Percentiles rank a stretch among this genome's conserved stretches.
These are phyloP conservation scores for Rossbeevera mucosa DNA, from an alignment of 768 basidiomycete species.

Conservation along the genomic window DNA sequence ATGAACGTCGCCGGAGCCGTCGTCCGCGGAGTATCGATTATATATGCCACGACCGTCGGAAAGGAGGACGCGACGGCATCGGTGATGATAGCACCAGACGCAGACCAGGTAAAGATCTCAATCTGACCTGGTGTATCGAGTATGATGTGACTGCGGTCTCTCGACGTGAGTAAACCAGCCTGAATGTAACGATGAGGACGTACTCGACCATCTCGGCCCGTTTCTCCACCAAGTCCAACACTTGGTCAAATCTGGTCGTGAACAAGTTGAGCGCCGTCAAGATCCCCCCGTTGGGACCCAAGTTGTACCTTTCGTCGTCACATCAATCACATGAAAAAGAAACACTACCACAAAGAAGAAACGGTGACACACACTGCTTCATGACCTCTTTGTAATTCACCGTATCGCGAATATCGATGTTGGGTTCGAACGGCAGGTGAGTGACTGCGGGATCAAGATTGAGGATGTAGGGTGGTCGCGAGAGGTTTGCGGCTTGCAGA, in stretches of 20 bases:
- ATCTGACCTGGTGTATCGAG: conserved; percentile 98
- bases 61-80: conserved; percentile 91
- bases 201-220: conserved; percentile 85
- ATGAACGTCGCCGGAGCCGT: conserved; percentile 96
- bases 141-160: conserved; percentile 84
- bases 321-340: conserved; percentile 11
- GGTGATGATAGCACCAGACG: conserved; percentile 97
- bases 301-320: conserved; percentile 73
- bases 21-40: conserved; percentile 95
- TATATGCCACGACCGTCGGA: conserved; percentile 92
- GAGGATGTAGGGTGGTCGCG: conserved; percentile 85
- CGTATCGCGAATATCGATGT: conserved; percentile 97
- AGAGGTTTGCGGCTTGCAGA: conserved; percentile 63
- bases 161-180: neutral
- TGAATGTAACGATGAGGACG: conserved; percentile 27
- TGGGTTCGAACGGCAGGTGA: conserved; percentile 87
- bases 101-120: conserved; percentile 99
- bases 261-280: conserved; percentile 95
- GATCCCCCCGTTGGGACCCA: conserved; percentile 98
- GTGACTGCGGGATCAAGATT: conserved; percentile 97
- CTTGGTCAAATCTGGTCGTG: conserved; percentile 98
- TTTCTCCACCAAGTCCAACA: conserved; percentile 87
- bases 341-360: conserved; percentile 11
- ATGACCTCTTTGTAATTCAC: conserved; percentile 97
- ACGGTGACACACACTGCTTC: conserved; percentile 84